Conservation (phyloP, 106 monocot genomes). For the Allium fistulosum region DNA sequence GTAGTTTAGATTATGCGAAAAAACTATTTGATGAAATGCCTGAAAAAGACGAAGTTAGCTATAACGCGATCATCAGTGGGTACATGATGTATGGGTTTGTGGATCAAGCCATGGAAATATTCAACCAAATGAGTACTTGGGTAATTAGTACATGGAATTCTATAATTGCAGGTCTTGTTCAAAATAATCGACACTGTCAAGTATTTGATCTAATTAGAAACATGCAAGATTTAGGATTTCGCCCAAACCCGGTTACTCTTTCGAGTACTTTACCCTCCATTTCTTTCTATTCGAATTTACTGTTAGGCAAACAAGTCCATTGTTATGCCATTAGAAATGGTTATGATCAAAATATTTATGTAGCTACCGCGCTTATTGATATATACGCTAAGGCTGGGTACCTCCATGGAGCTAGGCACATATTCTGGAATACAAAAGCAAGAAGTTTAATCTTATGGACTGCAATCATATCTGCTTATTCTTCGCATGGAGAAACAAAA, state of each 20-base stretch:
- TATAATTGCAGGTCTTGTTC: constrained; percentile 26
- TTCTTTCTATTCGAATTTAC: constrained; percentile 28
- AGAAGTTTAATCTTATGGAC: constrained; percentile 46
- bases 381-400: constrained; percentile 48
- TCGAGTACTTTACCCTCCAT: constrained; percentile 29
- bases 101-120: constrained; percentile 22
- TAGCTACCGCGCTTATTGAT: constrained; percentile 34
- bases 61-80: constrained; percentile 32
- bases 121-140: constrained; percentile 8
- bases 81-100: constrained; percentile 42
- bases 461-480: constrained; percentile 44
- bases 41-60: constrained; percentile 31
- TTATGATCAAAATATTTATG: constrained; percentile 26
- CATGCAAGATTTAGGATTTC: constrained; percentile 29
- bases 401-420: constrained; percentile 16
- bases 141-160: constrained; percentile 37
- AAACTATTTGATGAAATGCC: constrained; percentile 21
- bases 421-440: constrained; percentile 13
- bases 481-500: constrained; percentile 32
- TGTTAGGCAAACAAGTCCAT: constrained; percentile 28
- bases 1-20: constrained; percentile 31
- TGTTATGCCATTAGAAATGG: constrained; percentile 28
- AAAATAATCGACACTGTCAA: constrained; percentile 17
- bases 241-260: constrained; percentile 32
- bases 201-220: constrained; percentile 10